Evolutionary conservation across 164 flowering plant genomes (phyloP).

Genomic region (Tinospora cordifolia): DNA sequence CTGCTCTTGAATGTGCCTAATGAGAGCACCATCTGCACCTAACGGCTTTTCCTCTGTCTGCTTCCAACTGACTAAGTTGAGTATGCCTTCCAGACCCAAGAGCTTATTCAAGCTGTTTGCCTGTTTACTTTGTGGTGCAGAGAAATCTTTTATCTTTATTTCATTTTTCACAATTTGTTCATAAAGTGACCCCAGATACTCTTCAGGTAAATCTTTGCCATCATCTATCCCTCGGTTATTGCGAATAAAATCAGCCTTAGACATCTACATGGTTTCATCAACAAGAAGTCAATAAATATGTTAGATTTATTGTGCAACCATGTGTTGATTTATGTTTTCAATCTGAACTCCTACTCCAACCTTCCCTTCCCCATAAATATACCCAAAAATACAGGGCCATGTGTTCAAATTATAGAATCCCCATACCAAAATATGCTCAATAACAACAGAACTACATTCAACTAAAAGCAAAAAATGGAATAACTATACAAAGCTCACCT

Average conservation of each 20-base stretch:
- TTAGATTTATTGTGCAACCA: constrained; percentile 3
- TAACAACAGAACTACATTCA: not conserved
- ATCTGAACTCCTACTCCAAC: not conserved
- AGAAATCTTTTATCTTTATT: constrained; percentile 84
- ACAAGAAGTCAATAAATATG: constrained; percentile 16
- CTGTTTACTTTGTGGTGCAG: constrained; percentile 80
- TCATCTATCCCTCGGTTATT: constrained; percentile 98
- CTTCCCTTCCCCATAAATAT: not conserved
- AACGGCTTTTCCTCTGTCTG: constrained; percentile 87
- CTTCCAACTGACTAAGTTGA: constrained; percentile 81
- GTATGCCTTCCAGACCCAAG: constrained; percentile 88
- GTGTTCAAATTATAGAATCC: not conserved
- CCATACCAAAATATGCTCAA: constrained; percentile 1
- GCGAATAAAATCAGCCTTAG: constrained; percentile 89
- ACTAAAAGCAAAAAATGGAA: not conserved
- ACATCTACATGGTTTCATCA: constrained; percentile 51
- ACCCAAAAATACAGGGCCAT: not conserved
- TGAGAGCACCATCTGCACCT: constrained; percentile 86
- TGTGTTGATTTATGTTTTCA: not conserved
- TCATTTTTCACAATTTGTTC: constrained; percentile 94
- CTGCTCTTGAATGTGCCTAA: constrained; percentile 92
- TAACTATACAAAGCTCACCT: constrained; percentile 46
- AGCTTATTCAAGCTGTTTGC: constrained; percentile 75
- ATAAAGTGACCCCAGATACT: constrained; percentile 75
- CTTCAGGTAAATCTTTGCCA: constrained; percentile 95